Evolutionary conservation across 2,329 filamentous ascomycete genomes (phyloP).

Genomic region (Samsoniella hepiali): DNA sequence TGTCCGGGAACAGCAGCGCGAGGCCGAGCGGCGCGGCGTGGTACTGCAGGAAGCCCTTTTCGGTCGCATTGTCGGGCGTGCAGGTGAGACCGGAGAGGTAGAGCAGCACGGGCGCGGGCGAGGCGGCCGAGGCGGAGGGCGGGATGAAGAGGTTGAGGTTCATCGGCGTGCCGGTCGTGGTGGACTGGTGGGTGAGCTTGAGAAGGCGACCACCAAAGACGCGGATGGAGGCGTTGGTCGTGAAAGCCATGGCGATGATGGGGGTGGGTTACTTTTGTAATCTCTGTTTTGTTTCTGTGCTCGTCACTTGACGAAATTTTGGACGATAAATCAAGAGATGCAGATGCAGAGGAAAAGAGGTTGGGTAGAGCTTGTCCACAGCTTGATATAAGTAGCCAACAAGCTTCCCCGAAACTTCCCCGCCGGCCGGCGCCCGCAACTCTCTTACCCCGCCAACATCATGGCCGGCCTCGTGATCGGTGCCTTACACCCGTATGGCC

Average conservation of each 20-base stretch:
- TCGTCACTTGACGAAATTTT: background rate
- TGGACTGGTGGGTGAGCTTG: constrained; percentile 84
- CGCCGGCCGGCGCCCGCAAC: background rate
- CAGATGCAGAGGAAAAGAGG: background rate
- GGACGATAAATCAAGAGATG: background rate
- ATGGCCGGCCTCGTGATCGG: constrained; percentile 15
- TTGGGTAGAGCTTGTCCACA: background rate
- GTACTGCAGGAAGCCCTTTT: constrained; percentile 89
- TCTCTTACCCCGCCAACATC: constrained; percentile 9
- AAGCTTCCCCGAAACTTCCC: background rate
- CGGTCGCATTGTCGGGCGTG: constrained; percentile 79
- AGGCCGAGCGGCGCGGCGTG: constrained; percentile 76
- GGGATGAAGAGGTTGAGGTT: constrained; percentile 89
- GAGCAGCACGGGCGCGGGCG: constrained; percentile 75
- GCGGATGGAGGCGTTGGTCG: constrained; percentile 83
- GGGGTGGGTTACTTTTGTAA: constrained; percentile 22
- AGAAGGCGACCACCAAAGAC: constrained; percentile 92
- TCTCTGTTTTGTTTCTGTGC: background rate
- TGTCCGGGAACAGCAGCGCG: constrained; percentile 94
- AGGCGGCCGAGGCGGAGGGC: constrained; percentile 55
- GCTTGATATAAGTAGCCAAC: background rate
- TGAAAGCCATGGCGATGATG: constrained; percentile 66
- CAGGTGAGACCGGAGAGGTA: constrained; percentile 95
- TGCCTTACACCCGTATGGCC: constrained; percentile 1
- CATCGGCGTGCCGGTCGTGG: constrained; percentile 82